Evolutionary conservation across 441 rosid genomes (phyloP), one percentile per base, ranked within the genome.

Genomic region (Erodium moschatum): DNA sequence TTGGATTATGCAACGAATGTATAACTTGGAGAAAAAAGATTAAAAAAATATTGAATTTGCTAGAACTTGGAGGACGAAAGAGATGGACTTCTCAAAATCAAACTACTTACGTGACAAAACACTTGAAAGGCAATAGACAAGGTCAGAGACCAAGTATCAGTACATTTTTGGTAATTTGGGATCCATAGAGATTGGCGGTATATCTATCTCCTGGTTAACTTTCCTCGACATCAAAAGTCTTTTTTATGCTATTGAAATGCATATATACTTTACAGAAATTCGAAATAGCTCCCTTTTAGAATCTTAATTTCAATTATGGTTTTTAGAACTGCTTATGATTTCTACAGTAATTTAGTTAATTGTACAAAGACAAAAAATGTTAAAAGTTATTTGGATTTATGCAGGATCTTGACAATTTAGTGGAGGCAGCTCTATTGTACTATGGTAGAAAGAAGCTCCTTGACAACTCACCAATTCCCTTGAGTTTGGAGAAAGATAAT

Each of bases 401-500:
- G 35, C 11, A 93, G 98, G 97, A 91, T 80, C 95, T 91, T 68
- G 96, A 87, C 78, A 82, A 93, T 78, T 75, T 91, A 76, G 90
- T 91, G 69, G 92, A 82, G 78, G 98, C 97, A 75, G 93, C 97
- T 79, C 83, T 93, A 73, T 73, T 79, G 31, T 93, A 84, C 74
- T 94, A 89, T 64, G 91, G 90, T 68, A 78, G 78, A 72, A 93
- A 85, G 87, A 89, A 87, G 70, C 70, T 85, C 65, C 84, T 93
- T 48, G 86, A 89, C 73, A 79, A 75, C 74, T 69, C 80, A 67
- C 89, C 93, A 0, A 79, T 93, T 76, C 93, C 97, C 54, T 62
- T 80, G 81, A 84, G 77, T 63, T 83, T 91, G 81, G 97, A 91
- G 84, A 91, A 86, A 81, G 86, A 89, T 72, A 91, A 82, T 0